phyloP scores from a whole-genome alignment of 805 yeast genomes.

The Starmerella scarabaei region DNA sequence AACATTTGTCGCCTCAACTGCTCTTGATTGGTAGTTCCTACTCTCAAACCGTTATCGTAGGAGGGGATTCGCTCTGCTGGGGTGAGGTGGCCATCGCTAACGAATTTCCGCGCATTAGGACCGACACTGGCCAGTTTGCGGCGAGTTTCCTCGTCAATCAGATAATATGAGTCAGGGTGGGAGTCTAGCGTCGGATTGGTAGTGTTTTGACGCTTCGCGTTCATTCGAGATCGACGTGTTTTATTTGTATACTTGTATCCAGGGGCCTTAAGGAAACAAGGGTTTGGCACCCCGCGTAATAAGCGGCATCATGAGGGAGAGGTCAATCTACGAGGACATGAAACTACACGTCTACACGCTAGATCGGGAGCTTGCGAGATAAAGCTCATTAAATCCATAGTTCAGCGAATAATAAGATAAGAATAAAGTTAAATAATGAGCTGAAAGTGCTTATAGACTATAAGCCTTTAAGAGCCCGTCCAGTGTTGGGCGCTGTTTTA shows the following conservation, averaged over 20 bases:
- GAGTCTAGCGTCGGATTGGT: background rate
- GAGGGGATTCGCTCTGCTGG: slow-evolving; percentile 20
- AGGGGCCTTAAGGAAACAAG: background rate
- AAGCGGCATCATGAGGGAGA: no score
- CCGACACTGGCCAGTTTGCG: slow-evolving; percentile 22
- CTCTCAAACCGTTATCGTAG: slow-evolving; percentile 17
- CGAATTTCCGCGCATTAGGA: slow-evolving; percentile 22
- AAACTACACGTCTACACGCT: no score
- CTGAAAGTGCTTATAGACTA: no score
- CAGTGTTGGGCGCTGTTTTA: slow-evolving; percentile 29
- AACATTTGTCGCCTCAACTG: slow-evolving; percentile 3
- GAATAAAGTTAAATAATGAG: background rate
- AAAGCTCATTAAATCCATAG: no score
- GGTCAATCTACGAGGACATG: no score
- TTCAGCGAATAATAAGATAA: no score
- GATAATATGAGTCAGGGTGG: slow-evolving; percentile 5
- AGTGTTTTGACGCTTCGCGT: slow-evolving; percentile 1
- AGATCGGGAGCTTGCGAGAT: no score
- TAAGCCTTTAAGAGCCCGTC: no score
- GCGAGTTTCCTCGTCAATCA: slow-evolving; percentile 19
- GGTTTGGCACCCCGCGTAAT: no score
- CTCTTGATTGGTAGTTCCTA: slow-evolving; percentile 19
- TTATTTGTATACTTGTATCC: background rate
- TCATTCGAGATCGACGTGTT: background rate
- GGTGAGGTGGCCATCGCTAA: slow-evolving; percentile 26